Conservation (phyloP, 305 asterid genomes). For the Fraxinus latifolia region DNA sequence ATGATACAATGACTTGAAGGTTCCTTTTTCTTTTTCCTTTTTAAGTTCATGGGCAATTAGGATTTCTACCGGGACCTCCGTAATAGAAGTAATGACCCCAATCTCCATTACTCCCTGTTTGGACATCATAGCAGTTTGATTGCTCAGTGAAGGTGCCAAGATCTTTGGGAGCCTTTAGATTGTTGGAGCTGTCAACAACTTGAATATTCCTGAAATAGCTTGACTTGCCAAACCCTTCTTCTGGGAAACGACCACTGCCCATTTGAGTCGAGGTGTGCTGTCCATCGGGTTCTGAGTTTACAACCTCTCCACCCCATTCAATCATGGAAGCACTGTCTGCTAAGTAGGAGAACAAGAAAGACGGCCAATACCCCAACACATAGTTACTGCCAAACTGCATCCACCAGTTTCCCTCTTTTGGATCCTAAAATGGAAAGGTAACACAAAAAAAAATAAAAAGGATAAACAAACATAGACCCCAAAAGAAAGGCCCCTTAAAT, state of each 20-base stretch:
- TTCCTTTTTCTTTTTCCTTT: neutral
- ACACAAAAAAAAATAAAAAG: neutral
- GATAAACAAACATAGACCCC: neutral
- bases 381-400: conserved; percentile 73
- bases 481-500: neutral
- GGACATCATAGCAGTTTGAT: conserved; percentile 72
- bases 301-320: conserved; percentile 88
- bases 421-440: conserved; percentile 45
- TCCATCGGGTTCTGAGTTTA: conserved; percentile 62
- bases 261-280: conserved; percentile 76
- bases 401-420: conserved; percentile 87
- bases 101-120: conserved; percentile 54
- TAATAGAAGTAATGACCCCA: conserved; percentile 82
- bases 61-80: conserved; percentile 86
- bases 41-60: conserved; percentile 52
- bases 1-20: conserved; percentile 36
- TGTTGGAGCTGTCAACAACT: conserved; percentile 77
- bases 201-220: conserved; percentile 79
- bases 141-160: conserved; percentile 65
- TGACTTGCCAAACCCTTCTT: conserved; percentile 77
- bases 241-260: conserved; percentile 88
- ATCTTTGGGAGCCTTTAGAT: conserved; percentile 63
- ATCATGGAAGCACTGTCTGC: conserved; percentile 74
- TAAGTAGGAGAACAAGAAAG: conserved; percentile 67
- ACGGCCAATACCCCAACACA: conserved; percentile 84